Evolutionary conservation across 2,329 filamentous ascomycete species (phyloP).

Genomic region (Monosporascus sp.): DNA sequence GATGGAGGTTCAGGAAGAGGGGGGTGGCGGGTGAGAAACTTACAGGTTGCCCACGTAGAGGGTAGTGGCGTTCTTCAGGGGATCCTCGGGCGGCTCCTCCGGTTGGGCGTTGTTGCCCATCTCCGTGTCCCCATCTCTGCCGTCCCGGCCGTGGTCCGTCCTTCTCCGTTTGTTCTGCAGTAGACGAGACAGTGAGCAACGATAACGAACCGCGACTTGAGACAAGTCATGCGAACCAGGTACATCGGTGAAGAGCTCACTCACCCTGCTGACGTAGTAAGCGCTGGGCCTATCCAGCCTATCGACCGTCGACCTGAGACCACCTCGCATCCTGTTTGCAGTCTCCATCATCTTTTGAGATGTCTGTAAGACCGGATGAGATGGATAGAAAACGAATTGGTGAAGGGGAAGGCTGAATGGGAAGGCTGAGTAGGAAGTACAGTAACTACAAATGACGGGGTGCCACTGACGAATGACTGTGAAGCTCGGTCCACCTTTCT

Average conservation of each 20-base stretch:
- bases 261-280: constrained; percentile 81
- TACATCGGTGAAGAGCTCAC: constrained; percentile 17
- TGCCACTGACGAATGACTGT: background rate
- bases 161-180: constrained; percentile 66
- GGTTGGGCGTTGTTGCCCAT: constrained; percentile 31
- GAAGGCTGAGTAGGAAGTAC: background rate
- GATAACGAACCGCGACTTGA: too few relatives aligned
- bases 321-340: constrained; percentile 36
- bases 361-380: background rate
- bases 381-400: background rate
- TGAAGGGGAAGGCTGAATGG: background rate
- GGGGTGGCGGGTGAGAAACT: constrained; percentile 25
- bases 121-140: constrained; percentile 52
- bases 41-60: constrained; percentile 97
- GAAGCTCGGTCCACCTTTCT: background rate
- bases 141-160: constrained; percentile 45
- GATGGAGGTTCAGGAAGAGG: background rate
- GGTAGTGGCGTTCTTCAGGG: constrained; percentile 81
- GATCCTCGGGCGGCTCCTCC: constrained; percentile 63
- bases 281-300: constrained; percentile 90
- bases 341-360: background rate
- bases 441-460: background rate
- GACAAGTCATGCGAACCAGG: too few relatives aligned
- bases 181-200: constrained; percentile 5
- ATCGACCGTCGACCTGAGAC: constrained; percentile 70